Percentiles rank a stretch among this genome's conserved stretches.
These are phyloP conservation scores for Naematelia aurantialba DNA, from an alignment of 768 basidiomycete species.

Conservation along the genomic window DNA sequence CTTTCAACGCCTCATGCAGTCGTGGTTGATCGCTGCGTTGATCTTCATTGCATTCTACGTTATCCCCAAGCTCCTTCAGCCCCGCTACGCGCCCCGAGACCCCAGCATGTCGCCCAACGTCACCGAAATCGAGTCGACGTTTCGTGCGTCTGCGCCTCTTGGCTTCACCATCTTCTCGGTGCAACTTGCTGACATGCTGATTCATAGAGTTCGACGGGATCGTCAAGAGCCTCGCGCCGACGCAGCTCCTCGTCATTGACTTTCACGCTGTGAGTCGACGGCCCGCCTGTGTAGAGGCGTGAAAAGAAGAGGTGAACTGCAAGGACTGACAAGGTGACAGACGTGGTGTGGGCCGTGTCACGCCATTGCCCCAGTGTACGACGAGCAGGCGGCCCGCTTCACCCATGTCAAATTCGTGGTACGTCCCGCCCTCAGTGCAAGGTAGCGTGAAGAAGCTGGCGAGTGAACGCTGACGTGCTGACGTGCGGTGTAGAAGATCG, in stretches of 20 bases:
- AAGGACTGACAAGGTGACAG: too few relatives aligned
- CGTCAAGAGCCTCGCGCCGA: slow-evolving; percentile 26
- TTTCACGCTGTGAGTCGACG: slow-evolving; percentile 40
- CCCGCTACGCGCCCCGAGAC: slow-evolving; percentile 1
- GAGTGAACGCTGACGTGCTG: not conserved
- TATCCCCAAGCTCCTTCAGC: slow-evolving; percentile 2
- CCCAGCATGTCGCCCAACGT: slow-evolving; percentile 33
- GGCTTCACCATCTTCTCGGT: slow-evolving; percentile 13
- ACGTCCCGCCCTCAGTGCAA: slow-evolving; percentile 8
- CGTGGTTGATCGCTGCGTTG: not conserved
- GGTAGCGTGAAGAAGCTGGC: not conserved
- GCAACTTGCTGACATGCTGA: not conserved
- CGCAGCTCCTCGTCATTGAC: slow-evolving; percentile 47
- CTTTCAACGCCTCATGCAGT: not conserved
- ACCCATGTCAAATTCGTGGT: slow-evolving; percentile 45
- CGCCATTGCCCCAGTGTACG: slow-evolving; percentile 45
- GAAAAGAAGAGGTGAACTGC: too few relatives aligned
- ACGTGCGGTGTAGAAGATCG: slow-evolving; percentile 38
- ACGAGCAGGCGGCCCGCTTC: slow-evolving; percentile 36
- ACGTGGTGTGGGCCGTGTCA: slow-evolving; percentile 46
- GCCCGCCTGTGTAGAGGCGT: too few relatives aligned
- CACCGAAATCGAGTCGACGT: slow-evolving; percentile 36
- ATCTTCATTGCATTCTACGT: slow-evolving; percentile 10
- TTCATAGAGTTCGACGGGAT: slow-evolving; percentile 40
- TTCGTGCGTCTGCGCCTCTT: slow-evolving; percentile 27